Evolutionary conservation across 2,329 filamentous ascomycete genomes (phyloP).

Genomic region (Stenocarpella maydis): DNA sequence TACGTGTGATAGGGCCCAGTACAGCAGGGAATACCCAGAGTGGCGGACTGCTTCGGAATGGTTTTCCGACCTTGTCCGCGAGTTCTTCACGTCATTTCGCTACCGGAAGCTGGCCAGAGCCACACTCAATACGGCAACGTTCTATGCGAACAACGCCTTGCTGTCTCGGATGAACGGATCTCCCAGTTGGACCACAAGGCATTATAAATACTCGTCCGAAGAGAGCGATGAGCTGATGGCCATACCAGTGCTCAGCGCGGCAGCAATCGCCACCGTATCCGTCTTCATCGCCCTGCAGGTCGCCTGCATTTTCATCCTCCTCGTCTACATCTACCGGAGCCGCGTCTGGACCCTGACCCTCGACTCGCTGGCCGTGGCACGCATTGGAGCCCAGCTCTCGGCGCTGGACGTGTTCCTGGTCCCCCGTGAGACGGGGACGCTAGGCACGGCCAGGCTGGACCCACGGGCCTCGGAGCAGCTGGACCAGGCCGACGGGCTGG

Average conservation of each 20-base stretch:
- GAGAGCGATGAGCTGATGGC: not conserved
- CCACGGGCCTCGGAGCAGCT: not conserved
- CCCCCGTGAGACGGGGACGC: slow-evolving; percentile 3
- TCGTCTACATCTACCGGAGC: slow-evolving; percentile 28
- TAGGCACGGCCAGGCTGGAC: not conserved
- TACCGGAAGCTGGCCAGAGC: not conserved
- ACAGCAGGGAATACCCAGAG: not conserved
- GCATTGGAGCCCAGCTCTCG: slow-evolving; percentile 29
- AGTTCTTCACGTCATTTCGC: slow-evolving; percentile 3
- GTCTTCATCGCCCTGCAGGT: slow-evolving; percentile 24
- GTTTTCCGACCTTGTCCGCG: not conserved
- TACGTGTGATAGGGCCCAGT: not conserved
- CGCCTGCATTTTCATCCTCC: slow-evolving; percentile 17
- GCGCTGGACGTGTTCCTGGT: slow-evolving; percentile 8
- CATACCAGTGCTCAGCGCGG: not conserved
- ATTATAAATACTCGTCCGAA: not conserved
- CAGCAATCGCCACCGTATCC: slow-evolving; percentile 9
- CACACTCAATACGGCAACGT: slow-evolving; percentile 40
- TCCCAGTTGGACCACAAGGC: not conserved
- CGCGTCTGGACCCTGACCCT: slow-evolving; percentile 33
- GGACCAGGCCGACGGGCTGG: slow-evolving; percentile 25
- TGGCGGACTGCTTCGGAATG: not conserved
- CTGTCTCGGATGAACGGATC: slow-evolving; percentile 33
- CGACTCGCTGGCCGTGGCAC: slow-evolving; percentile 31
- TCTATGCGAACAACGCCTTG: slow-evolving; percentile 41